These are phyloP conservation scores for Fagus sylvatica DNA, from an alignment of 306 rosid genomes.

Conservation along the genomic window DNA sequence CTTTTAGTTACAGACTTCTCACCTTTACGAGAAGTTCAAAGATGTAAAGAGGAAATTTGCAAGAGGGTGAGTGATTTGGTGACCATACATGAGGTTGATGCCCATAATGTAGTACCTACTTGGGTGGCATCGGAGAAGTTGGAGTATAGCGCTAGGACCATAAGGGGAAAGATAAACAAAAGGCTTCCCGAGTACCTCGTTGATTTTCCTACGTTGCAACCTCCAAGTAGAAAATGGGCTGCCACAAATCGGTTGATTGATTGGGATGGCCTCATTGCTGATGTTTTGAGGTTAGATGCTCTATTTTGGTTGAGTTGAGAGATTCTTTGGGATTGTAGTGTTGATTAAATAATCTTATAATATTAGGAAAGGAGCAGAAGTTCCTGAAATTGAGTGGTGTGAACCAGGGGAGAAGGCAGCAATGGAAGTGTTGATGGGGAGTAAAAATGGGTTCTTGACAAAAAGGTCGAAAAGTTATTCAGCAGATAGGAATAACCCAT, in stretches of 20 bases:
- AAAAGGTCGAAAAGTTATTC: constrained; percentile 75
- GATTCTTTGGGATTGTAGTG: constrained; percentile 2
- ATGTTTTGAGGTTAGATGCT: constrained; percentile 64
- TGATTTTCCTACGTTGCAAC: constrained; percentile 64
- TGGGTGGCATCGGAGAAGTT: constrained; percentile 88
- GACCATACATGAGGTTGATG: constrained; percentile 81
- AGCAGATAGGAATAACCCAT: constrained; percentile 66
- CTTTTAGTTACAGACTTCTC: constrained; percentile 84
- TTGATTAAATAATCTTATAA: constrained; percentile 19
- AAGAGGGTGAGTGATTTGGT: constrained; percentile 60
- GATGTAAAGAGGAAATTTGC: constrained; percentile 74
- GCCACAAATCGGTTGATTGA: constrained; percentile 31
- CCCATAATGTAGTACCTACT: constrained; percentile 85
- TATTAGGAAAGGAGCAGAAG: constrained; percentile 76
- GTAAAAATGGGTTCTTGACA: constrained; percentile 77
- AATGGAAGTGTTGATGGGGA: constrained; percentile 81
- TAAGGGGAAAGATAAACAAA: constrained; percentile 80
- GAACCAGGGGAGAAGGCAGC: constrained; percentile 85
- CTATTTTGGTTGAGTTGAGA: neutral
- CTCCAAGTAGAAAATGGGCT: constrained; percentile 61
- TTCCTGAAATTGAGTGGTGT: constrained; percentile 91
- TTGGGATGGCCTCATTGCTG: constrained; percentile 69
- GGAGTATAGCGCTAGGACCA: constrained; percentile 85
- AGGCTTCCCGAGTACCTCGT: constrained; percentile 70
- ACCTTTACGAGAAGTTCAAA: constrained; percentile 65